Base-by-base conservation (phyloP, 1,139 yeast genomes). In the Pichia sp. region DNA sequence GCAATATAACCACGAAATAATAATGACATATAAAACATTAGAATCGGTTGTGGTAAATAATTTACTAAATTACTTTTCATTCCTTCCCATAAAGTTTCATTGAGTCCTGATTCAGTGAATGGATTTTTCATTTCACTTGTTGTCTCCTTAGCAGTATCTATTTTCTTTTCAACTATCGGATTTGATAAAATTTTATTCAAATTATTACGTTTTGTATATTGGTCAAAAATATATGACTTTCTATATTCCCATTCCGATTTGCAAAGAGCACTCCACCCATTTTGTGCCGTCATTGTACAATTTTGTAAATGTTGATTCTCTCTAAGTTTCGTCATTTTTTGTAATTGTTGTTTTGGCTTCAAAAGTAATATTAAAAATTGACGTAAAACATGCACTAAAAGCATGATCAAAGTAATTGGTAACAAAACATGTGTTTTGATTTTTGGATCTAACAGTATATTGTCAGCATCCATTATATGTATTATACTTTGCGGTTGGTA, bases 1-100 rank as follows among this genome's bases (percentile, higher is more conserved):
- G 90, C 76, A 23, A 92, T 84, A 57, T 89, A 87, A 1, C 97
- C 97, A 8, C 94, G 89, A 63, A 89, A 92, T 67, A 92, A 87
- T 56, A 82, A 87, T 61, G 87, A 87, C 53, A 90, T 92, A 96
- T 97, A 92, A 55, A 90, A 90, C 97, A 92, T 90, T 55, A 90
- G 83, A 40, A 89, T 63, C 0, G 97, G 87, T 65, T 92, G 97
- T 1, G 97, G 97, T 22, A 89, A 77, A 61, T 82, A 87, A 64
- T 80, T 86, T 62, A 90, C 80, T 56, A 87, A 69, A 58, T 87
- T 90, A 4, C 83, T 82, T 61, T 87, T 87, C 47, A 90, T 78
- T 82, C 87, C 82, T 45, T 73, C 74, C 75, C 83, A 74, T 70
- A 89, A 67, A n/a, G 82, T 79, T 45, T 89, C 96, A 55, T 82